These are phyloP conservation scores for Cruciata laevipes DNA, from an alignment of 257 asterid genomes.

Conservation along the genomic window DNA sequence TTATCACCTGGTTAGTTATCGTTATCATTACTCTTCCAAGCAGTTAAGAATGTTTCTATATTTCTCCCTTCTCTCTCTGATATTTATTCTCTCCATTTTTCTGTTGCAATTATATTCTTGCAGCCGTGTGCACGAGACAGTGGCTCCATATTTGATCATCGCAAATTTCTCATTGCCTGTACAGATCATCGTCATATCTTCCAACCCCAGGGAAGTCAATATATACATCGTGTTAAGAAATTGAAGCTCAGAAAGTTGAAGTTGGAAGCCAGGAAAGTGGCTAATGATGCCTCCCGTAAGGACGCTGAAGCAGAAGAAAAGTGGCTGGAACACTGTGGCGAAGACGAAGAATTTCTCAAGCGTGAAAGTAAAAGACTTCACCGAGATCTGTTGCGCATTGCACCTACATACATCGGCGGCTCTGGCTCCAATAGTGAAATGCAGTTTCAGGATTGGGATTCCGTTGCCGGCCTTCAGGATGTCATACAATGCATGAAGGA, in stretches of 20 bases:
- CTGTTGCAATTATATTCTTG: slow-evolving; percentile 17
- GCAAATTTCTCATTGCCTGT: slow-evolving; percentile 95
- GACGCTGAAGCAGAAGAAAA: slow-evolving; percentile 96
- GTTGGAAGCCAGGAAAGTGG: slow-evolving; percentile 62
- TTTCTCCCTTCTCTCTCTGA: not conserved
- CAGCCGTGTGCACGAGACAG: slow-evolving; percentile 97
- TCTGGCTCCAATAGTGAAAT: slow-evolving; percentile 37
- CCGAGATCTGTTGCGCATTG: slow-evolving; percentile 80
- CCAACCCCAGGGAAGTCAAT: slow-evolving; percentile 78
- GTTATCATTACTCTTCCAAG: slow-evolving; percentile 6
- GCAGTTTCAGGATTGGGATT: slow-evolving; percentile 89
- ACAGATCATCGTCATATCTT: slow-evolving; percentile 85
- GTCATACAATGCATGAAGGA: slow-evolving; percentile 98
- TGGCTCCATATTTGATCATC: slow-evolving; percentile 93
- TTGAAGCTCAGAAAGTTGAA: slow-evolving; percentile 66
- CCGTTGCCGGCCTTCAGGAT: slow-evolving; percentile 95
- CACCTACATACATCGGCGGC: slow-evolving; percentile 94
- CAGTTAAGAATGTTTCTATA: not conserved
- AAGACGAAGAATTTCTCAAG: slow-evolving; percentile 95
- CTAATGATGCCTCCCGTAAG: slow-evolving; percentile 76
- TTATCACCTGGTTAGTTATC: slow-evolving; percentile 77
- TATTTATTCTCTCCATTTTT: not conserved
- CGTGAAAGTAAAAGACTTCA: slow-evolving; percentile 99
- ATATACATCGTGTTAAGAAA: slow-evolving; percentile 52
- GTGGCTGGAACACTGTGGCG: slow-evolving; percentile 96